Conservation (phyloP, 495 filamentous ascomycete genomes). For the Podospora pseudocomata region DNA sequence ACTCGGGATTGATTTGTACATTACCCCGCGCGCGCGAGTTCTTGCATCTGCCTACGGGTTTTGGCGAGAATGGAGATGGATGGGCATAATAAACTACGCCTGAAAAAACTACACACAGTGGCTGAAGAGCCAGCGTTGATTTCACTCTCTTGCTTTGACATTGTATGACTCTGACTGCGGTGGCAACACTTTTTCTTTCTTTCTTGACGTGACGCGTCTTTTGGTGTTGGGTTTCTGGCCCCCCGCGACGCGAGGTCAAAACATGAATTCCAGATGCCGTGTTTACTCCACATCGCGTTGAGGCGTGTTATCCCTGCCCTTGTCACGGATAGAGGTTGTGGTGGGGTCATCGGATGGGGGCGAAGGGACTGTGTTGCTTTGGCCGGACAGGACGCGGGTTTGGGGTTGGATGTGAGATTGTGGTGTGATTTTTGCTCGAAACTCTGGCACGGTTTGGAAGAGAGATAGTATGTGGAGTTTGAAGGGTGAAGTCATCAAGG, state of each 20-base stretch:
- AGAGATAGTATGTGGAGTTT: neutral
- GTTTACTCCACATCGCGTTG: neutral
- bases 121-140: neutral
- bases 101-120: constrained; percentile 8
- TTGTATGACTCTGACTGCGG: neutral
- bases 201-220: neutral
- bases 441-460: neutral
- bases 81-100: constrained; percentile 19
- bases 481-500: neutral
- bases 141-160: neutral
- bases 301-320: neutral
- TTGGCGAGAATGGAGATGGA: constrained; percentile 16
- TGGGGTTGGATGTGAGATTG: no score
- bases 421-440: neutral
- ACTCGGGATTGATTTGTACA: constrained; percentile 35
- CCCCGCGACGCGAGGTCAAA: neutral
- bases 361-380: neutral
- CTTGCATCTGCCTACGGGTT: constrained; percentile 9
- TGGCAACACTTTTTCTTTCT: neutral
- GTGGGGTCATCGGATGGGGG: neutral
- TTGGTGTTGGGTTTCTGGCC: neutral
- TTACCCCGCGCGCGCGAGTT: constrained; percentile 25
- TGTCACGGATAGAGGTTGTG: neutral
- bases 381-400: no score
- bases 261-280: neutral